Percentiles rank a stretch among this genome's conserved stretches.
These are phyloP conservation scores for Schizopora paradoxa DNA, from an alignment of 1,284 basidiomycete species.

Conservation along the genomic window DNA sequence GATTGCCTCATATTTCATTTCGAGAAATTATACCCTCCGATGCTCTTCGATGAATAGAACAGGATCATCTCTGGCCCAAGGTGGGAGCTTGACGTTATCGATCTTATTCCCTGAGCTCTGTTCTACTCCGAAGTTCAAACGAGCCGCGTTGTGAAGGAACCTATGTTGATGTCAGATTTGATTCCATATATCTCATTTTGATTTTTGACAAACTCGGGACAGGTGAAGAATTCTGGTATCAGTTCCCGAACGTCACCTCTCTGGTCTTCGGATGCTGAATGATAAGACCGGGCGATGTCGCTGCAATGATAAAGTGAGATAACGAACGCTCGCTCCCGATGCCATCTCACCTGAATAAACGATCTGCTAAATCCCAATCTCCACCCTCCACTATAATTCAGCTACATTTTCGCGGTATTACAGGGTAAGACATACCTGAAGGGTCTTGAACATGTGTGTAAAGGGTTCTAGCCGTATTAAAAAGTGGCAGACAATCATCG, in stretches of 20 bases:
- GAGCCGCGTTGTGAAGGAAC: constrained; percentile 68
- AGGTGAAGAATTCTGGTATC: constrained; percentile 89
- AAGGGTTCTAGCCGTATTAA: constrained; percentile 88
- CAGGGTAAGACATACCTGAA: constrained; percentile 49
- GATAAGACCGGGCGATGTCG: constrained; percentile 73
- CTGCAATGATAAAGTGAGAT: constrained; percentile 31
- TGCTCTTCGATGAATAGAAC: constrained; percentile 81
- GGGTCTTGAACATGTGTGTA: constrained; percentile 87
- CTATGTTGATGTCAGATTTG: constrained; percentile 30
- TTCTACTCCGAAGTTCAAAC: constrained; percentile 80
- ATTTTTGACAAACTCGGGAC: constrained; percentile 51
- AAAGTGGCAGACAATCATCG: constrained; percentile 96
- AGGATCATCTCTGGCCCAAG: constrained; percentile 87
- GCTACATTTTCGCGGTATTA: background rate
- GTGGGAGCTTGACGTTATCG: constrained; percentile 84
- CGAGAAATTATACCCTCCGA: constrained; percentile 48
- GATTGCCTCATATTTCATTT: background rate
- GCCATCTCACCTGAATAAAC: constrained; percentile 68
- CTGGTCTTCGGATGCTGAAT: constrained; percentile 81
- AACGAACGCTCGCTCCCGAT: background rate
- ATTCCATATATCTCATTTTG: background rate
- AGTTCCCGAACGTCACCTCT: constrained; percentile 93
- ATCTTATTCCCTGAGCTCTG: constrained; percentile 80
- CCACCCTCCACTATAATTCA: constrained; percentile 52
- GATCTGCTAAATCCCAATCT: constrained; percentile 95